Evolutionary conservation across 441 rosid genomes (phyloP).

Genomic region (Omphalea diandra): DNA sequence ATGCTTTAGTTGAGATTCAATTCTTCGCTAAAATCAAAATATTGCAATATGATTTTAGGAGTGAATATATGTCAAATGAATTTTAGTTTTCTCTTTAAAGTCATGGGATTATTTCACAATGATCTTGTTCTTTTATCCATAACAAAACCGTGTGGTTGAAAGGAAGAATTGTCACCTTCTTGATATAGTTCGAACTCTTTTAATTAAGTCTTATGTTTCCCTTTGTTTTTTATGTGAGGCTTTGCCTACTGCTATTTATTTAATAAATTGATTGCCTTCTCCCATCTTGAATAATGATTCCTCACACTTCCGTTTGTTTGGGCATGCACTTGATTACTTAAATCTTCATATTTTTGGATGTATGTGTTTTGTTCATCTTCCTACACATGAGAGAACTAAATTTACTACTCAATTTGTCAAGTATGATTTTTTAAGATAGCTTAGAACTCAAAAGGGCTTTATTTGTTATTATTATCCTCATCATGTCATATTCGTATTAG

Average conservation of each 20-base stretch:
- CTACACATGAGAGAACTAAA: slow-evolving; percentile 1
- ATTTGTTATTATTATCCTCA: slow-evolving; percentile 3
- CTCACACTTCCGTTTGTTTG: not conserved
- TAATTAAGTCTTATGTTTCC: too few relatives aligned
- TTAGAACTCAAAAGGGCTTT: not conserved
- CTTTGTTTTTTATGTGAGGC: slow-evolving; percentile 9
- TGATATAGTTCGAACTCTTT: slow-evolving; percentile 4
- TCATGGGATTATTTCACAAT: not conserved
- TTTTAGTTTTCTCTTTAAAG: not conserved
- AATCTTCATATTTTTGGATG: slow-evolving; percentile 12
- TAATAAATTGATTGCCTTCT: slow-evolving; percentile 1
- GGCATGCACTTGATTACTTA: not conserved
- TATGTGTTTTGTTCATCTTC: not conserved
- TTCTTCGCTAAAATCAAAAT: not conserved
- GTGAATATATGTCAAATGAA: not conserved
- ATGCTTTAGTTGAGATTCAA: not conserved
- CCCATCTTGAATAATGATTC: not conserved
- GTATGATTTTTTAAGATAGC: not conserved
- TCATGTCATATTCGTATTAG: not conserved
- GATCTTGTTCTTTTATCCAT: not conserved
- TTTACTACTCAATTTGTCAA: not conserved
- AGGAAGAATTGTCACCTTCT: slow-evolving; percentile 13
- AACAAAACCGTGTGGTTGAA: slow-evolving; percentile 16
- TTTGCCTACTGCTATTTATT: not conserved
- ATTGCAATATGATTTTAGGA: not conserved